Evolutionary conservation across 257 asterid species (phyloP).

Genomic region (Gentiana dahurica): DNA sequence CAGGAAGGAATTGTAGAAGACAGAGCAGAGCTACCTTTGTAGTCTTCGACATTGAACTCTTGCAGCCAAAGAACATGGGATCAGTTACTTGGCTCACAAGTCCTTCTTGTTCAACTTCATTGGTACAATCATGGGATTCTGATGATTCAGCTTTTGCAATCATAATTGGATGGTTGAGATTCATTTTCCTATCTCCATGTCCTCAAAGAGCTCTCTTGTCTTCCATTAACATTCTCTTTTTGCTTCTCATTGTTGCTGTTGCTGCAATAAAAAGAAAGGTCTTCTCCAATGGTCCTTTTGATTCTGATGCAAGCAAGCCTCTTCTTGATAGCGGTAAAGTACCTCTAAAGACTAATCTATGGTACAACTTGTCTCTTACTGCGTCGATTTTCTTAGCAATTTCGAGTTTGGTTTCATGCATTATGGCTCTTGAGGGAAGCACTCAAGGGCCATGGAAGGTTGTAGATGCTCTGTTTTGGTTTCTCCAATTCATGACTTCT

Average conservation of each 20-base stretch:
- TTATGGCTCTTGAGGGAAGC: conserved; percentile 21
- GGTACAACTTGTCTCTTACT: conserved; percentile 42
- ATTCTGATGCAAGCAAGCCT: conserved; percentile 38
- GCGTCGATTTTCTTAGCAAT: conserved; percentile 27
- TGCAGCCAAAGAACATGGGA: conserved; percentile 8
- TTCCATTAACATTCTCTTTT: conserved; percentile 41
- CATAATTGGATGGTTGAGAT: conserved; percentile 49
- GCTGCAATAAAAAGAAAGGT: conserved; percentile 48
- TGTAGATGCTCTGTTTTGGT: conserved; percentile 51
- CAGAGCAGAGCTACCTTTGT: background rate
- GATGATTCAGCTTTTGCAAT: conserved; percentile 16
- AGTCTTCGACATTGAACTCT: background rate
- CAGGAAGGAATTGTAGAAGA: conserved; percentile 3
- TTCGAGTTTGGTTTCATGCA: conserved; percentile 30
- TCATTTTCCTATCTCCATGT: conserved; percentile 79
- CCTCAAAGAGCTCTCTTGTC: conserved; percentile 59
- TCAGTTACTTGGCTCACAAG: conserved; percentile 52
- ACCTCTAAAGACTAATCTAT: conserved; percentile 24
- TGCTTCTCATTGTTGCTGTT: conserved; percentile 19
- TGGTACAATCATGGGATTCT: conserved; percentile 21
- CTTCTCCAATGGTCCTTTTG: conserved; percentile 10
- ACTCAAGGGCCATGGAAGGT: conserved; percentile 31
- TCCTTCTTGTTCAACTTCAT: conserved; percentile 55
- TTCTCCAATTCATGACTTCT: conserved; percentile 47
- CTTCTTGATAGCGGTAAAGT: conserved; percentile 31